Conservation (phyloP, 345 rosid genomes). For the Reutealis trisperma region DNA sequence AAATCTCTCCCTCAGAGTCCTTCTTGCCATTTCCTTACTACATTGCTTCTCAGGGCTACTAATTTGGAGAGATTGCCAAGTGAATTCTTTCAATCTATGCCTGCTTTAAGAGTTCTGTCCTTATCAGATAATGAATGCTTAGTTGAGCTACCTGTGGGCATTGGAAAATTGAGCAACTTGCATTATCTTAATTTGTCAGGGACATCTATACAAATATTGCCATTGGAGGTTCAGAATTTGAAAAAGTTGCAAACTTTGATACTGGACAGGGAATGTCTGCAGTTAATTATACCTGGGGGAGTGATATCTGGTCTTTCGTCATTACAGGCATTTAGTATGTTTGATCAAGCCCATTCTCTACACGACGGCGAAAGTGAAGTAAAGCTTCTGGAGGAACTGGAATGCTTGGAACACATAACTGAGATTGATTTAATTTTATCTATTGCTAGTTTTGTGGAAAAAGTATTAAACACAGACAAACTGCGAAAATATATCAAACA, state of each 20-base stretch:
- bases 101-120: background rate
- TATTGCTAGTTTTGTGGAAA: background rate
- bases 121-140: background rate
- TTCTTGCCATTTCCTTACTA: background rate
- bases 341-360: background rate
- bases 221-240: background rate
- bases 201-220: background rate
- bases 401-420: background rate
- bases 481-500: background rate
- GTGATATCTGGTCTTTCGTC: constrained; percentile 1
- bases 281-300: background rate
- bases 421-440: background rate
- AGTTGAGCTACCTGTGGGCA: background rate
- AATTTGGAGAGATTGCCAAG: background rate
- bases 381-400: background rate
- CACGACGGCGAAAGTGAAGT: background rate
- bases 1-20: background rate
- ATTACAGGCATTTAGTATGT: background rate
- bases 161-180: background rate
- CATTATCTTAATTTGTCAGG: background rate
- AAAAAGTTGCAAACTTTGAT: constrained; percentile 4
- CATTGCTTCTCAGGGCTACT: background rate
- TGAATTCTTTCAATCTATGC: constrained; percentile 5
- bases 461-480: background rate
- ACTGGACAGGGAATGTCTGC: background rate